phyloP scores from a whole-genome alignment of 2,329 filamentous ascomycete genomes.

The Aspergillus niger region DNA sequence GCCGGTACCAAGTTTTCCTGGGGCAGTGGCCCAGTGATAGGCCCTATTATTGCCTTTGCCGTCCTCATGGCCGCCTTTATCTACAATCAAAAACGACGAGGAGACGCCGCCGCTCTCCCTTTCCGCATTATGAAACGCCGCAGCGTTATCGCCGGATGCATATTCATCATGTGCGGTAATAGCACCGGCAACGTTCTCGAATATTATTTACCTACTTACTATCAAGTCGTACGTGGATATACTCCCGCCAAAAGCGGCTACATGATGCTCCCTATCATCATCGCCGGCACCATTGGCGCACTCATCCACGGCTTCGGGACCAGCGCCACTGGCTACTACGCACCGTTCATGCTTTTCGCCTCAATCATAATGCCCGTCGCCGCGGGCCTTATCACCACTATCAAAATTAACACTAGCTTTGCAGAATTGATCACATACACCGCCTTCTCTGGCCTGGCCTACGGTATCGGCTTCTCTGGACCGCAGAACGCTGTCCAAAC shows the following conservation, averaged over 20 bases:
- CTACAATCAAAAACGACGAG: conserved; percentile 31
- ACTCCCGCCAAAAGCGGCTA: conserved; percentile 28
- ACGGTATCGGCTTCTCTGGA: conserved; percentile 35
- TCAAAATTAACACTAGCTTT: conserved; percentile 23
- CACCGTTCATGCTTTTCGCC: conserved; percentile 38
- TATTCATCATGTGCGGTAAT: conserved; percentile 28
- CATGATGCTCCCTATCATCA: conserved; percentile 31
- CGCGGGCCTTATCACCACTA: conserved; percentile 38
- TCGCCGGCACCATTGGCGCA: conserved; percentile 25
- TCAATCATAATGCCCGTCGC: conserved; percentile 36
- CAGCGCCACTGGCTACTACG: conserved; percentile 35
- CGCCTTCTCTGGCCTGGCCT: conserved; percentile 31
- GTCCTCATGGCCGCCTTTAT: conserved; percentile 35
- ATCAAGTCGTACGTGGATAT: conserved; percentile 31
- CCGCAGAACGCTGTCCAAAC: conserved; percentile 35
- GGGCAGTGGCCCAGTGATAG: conserved; percentile 35
- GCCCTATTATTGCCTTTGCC: conserved; percentile 33
- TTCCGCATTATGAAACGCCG: conserved; percentile 34
- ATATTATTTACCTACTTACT: conserved; percentile 39
- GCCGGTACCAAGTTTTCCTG: conserved; percentile 41
- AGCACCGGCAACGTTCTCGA: conserved; percentile 27
- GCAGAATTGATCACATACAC: conserved; percentile 32
- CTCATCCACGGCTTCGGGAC: conserved; percentile 26
- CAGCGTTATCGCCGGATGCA: conserved; percentile 28
- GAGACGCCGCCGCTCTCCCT: conserved; percentile 37